Base-by-base conservation (phyloP, 2,329 filamentous ascomycete genomes). In the Sclerotinia subarctica region DNA sequence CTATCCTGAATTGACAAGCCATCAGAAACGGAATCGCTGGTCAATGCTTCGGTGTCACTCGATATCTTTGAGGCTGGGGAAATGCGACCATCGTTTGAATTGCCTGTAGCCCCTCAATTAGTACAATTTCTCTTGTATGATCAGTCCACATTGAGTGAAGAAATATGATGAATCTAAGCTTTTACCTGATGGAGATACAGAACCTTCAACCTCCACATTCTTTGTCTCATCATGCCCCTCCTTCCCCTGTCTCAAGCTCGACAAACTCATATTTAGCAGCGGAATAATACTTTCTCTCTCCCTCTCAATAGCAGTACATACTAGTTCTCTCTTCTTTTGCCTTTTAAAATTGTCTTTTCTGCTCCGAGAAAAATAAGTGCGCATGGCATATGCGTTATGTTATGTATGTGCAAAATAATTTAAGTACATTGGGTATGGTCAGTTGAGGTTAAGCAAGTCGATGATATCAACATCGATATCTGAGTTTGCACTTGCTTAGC, bases 1-100 rank as follows among this genome's bases (percentile, higher is more conserved):
- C 68, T 69, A 52, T 73, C 71, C 49, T 67, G 60, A 19, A 70
- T 29, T 2, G 66, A 65, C 17, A 70, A 49, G 2, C 29, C 62
- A 21, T 68, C 52, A 21, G 64, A 38, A 24, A 21, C 26, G 5
- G 19, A 11, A 46, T n/a, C 26, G 19, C 15, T 17, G 47, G 21
- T 10, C 4, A 42, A 29, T 13, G 17, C 46, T n/a, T 62, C 56
- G 5, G 32, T n/a, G 1, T 26, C 35, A 46, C 35, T 53, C 46
- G 47, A 53, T 53, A 35, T 15, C 32, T 53, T 62, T 1, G 56
- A 62, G 21, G 19, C 29, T 38, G 46, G 59, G 1, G 59, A 62
- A 19, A 26, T 62, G n/a, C 29, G n/a, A 32, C 46, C 46, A 4
- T 51, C 15, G 46, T 49, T n/a, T 49, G 15, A 5, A 51, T 42